Conservation (phyloP, 1,284 basidiomycete genomes). For the Cryptococcus sp. region DNA sequence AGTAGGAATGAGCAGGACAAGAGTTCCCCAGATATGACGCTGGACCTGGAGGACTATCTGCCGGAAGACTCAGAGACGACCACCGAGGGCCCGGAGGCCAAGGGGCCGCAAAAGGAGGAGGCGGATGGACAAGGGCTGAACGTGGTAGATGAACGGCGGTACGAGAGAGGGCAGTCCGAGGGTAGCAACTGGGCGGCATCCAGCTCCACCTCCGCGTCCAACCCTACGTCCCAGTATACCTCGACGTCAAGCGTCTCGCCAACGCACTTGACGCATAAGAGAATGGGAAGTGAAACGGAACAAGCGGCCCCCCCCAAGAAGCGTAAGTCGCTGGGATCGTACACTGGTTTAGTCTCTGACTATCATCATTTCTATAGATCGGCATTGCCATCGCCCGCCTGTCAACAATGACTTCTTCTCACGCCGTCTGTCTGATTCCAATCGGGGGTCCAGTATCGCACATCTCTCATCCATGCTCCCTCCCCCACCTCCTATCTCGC, state of each 20-base stretch:
- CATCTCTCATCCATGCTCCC: not conserved
- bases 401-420: conserved; percentile 10
- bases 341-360: not conserved
- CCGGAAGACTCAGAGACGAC: conserved; percentile 5
- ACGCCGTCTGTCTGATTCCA: conserved; percentile 14
- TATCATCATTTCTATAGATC: too few relatives aligned
- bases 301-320: conserved; percentile 1
- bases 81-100: not conserved
- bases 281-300: conserved; percentile 2
- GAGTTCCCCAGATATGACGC: not conserved
- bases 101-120: too few relatives aligned
- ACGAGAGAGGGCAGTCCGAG: not conserved
- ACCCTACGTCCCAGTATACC: too few relatives aligned
- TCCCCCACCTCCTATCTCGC: not conserved
- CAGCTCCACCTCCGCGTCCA: not conserved
- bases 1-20: not conserved
- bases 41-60: conserved; percentile 17
- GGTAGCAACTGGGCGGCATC: not conserved
- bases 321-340: not conserved
- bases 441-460: conserved; percentile 4
- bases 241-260: too few relatives aligned
- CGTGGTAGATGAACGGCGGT: too few relatives aligned
- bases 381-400: too few relatives aligned
- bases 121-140: too few relatives aligned
- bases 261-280: not conserved